Conservation (phyloP, 2,329 filamentous ascomycete genomes). For the Sclerotinia subarctica region DNA sequence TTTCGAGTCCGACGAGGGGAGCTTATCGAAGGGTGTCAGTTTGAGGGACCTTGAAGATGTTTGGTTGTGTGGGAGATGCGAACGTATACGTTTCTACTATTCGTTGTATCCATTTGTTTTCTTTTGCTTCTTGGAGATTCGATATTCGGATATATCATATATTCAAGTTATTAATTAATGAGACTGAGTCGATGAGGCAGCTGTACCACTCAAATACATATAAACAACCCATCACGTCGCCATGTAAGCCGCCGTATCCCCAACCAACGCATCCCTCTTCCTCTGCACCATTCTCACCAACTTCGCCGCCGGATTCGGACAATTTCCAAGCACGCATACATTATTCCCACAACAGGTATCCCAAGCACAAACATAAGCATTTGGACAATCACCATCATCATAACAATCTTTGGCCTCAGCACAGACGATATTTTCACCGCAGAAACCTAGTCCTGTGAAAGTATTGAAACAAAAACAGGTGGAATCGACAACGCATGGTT, state of each 20-base stretch:
- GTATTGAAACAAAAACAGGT: constrained; percentile 19
- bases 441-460: neutral
- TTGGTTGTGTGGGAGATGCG: no score
- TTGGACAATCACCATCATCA: constrained; percentile 17
- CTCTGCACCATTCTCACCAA: neutral
- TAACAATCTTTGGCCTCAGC: neutral
- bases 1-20: no score
- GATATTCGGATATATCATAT: no score
- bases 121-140: no score
- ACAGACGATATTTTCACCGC: constrained; percentile 10
- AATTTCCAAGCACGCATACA: constrained; percentile 19
- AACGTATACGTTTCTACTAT: no score
- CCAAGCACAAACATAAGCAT: constrained; percentile 18
- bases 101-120: no score
- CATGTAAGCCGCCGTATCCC: constrained; percentile 15
- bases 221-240: neutral
- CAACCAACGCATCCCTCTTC: constrained; percentile 3
- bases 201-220: neutral
- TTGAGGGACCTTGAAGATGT: no score
- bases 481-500: constrained; percentile 9
- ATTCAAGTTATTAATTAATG: no score
- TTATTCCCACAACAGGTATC: constrained; percentile 17
- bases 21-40: no score
- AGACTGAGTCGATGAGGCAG: no score
- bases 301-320: constrained; percentile 12